Evolutionary conservation across 257 asterid species (phyloP), one percentile per base, ranked within the genome.

Genomic region (Rubia yunnanensis): DNA sequence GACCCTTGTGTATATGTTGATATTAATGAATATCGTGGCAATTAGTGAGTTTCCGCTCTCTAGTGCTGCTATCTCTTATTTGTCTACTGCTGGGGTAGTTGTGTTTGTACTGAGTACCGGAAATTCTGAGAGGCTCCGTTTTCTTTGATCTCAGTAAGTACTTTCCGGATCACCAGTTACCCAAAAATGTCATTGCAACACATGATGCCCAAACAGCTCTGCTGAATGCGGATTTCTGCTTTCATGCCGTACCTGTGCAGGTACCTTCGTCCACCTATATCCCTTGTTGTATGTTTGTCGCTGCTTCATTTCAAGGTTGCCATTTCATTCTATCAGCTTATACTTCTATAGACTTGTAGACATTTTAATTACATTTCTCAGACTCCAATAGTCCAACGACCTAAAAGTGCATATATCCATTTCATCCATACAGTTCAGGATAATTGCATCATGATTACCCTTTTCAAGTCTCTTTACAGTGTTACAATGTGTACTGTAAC

Each of bases 211-310:
- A 78, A 84, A 83, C 85, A 69, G 97, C 97, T 78, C 74, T 91
- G 54, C 78, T 63, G 66, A 86, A 82, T 82, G 96, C 96, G 23
- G 86, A 91, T 73, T 91, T 88, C 78, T 91, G 97, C 81, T 86
- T 88, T 77, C 96, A 91, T 76, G 95, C 97, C 14, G 97, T 91
- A 63, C 97, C 97, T 53, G 96, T 91, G 61, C 96, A 88, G 96
- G 97, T 90, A 41, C 50, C 64, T 66, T 38, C 35, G 26, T 30
- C 34, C 60, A 28, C 38, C 10, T 8, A 59, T 54, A 66, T 30
- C 18, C 8, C 23, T 58, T 22, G 17, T 11, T 41, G 32, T 28
- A 10, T 46, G 46, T 5, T 4, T 22, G 38, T 27, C 28, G 46
- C 3, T 18, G 18, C 28, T 27, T 14, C 59, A 18, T 46, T 48